phyloP scores from a whole-genome alignment of 257 asterid species.

The Buddleja alternifolia region DNA sequence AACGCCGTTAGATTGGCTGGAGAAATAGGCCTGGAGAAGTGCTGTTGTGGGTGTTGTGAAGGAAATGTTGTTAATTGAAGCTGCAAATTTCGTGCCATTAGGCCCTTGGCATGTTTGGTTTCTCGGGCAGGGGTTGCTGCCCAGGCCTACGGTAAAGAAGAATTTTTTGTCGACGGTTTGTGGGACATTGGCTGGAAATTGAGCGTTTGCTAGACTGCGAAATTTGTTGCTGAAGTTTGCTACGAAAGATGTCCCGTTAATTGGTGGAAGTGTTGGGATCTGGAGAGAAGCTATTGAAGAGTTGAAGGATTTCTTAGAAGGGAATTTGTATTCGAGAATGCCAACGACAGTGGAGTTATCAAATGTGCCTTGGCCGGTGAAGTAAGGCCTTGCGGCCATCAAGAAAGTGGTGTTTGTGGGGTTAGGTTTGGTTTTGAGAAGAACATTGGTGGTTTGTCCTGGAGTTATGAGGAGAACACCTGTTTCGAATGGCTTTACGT shows the following conservation, averaged over 20 bases:
- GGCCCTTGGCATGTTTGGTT: conserved; percentile 74
- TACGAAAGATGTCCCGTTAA: conserved; percentile 53
- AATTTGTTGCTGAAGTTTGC: conserved; percentile 47
- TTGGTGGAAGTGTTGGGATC: conserved; percentile 58
- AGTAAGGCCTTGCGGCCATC: conserved; percentile 69
- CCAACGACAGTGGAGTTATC: conserved; percentile 66
- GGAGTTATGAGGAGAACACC: conserved; percentile 44
- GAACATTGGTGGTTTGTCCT: conserved; percentile 66
- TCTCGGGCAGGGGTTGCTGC: conserved; percentile 56
- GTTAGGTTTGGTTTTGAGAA: conserved; percentile 46
- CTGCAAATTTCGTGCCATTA: conserved; percentile 59
- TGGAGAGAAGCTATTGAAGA: conserved; percentile 29
- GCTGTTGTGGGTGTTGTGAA: conserved; percentile 51
- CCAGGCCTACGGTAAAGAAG: conserved; percentile 62
- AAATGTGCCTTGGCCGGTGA: conserved; percentile 59
- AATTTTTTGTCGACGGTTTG: conserved; percentile 42
- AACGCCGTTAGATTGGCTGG: conserved; percentile 39
- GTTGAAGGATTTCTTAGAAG: conserved; percentile 13
- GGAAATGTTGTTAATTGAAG: conserved; percentile 62
- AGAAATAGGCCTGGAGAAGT: conserved; percentile 54
- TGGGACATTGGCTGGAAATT: conserved; percentile 72
- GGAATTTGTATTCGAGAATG: conserved; percentile 43
- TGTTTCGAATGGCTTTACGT: conserved; percentile 64
- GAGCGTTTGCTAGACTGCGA: conserved; percentile 51
- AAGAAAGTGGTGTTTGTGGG: conserved; percentile 41